phyloP scores from a whole-genome alignment of 2,329 filamentous ascomycete genomes.

The Samsoniella hepiali region DNA sequence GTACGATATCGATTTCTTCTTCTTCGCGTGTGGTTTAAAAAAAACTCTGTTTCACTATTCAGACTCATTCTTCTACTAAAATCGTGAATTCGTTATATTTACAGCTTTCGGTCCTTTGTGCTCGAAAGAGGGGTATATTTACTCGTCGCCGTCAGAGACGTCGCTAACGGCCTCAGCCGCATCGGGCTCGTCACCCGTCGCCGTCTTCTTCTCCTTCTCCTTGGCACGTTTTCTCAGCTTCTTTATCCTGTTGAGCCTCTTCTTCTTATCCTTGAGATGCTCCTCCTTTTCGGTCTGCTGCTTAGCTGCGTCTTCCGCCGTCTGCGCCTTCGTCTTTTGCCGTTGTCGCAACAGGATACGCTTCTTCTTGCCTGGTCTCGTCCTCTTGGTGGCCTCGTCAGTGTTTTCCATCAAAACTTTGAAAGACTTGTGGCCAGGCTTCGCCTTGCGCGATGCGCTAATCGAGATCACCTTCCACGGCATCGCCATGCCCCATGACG shows the following conservation, averaged over 20 bases:
- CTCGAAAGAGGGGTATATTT: not conserved
- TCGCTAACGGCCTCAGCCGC: slow-evolving; percentile 24
- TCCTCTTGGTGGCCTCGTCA: slow-evolving; percentile 30
- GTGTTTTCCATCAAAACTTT: slow-evolving; percentile 21
- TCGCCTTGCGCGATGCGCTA: slow-evolving; percentile 32
- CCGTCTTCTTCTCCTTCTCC: slow-evolving; percentile 58
- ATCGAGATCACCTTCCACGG: slow-evolving; percentile 57
- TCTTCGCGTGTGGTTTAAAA: too few species aligned
- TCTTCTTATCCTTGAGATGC: slow-evolving; percentile 56
- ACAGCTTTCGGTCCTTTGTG: not conserved
- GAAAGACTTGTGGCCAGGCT: slow-evolving; percentile 15
- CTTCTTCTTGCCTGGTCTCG: slow-evolving; percentile 56
- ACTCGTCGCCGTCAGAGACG: slow-evolving; percentile 23
- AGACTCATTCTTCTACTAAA: not conserved
- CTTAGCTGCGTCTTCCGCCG: slow-evolving; percentile 37
- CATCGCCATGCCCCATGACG: slow-evolving; percentile 57
- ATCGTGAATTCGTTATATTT: not conserved
- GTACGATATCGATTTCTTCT: too few species aligned
- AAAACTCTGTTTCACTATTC: too few species aligned
- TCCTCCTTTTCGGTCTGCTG: slow-evolving; percentile 50
- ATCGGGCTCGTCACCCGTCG: slow-evolving; percentile 18
- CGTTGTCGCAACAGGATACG: slow-evolving; percentile 50
- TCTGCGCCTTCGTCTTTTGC: slow-evolving; percentile 41
- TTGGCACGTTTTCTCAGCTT: slow-evolving; percentile 46
- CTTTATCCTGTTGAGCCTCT: slow-evolving; percentile 46